Evolutionary conservation across 2,329 filamentous ascomycete species (phyloP).

Genomic region (Phialocephala sp.): DNA sequence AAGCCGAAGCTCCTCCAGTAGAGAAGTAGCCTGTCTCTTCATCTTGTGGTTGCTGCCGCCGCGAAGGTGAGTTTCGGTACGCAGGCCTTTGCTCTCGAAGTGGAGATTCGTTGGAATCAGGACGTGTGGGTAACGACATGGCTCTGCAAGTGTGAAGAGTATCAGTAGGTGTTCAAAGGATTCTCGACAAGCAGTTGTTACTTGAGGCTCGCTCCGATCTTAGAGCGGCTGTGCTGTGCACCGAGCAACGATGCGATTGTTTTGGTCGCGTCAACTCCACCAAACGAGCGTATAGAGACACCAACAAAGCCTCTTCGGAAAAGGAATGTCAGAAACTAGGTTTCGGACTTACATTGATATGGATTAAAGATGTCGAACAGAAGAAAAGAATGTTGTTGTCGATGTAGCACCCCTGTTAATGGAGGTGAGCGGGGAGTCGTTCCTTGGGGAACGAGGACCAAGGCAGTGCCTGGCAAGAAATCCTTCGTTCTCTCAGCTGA

Average conservation of each 20-base stretch:
- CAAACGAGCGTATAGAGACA: conserved; percentile 6
- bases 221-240: conserved; percentile 10
- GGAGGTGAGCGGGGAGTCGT: conserved; percentile 35
- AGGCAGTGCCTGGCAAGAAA: conserved; percentile 31
- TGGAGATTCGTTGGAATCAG: conserved; percentile 56
- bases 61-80: conserved; percentile 72
- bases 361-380: conserved; percentile 25
- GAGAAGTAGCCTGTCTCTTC: conserved; percentile 64
- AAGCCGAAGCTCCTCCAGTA: conserved; percentile 17
- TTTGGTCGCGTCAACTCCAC: conserved; percentile 14
- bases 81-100: conserved; percentile 62
- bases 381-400: conserved; percentile 34
- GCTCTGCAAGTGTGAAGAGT: conserved; percentile 29
- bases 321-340: conserved; percentile 13
- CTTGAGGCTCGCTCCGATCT: conserved; percentile 22
- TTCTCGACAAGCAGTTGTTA: conserved; percentile 21
- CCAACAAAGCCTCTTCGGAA: conserved; percentile 3
- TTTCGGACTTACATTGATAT: conserved; percentile 37
- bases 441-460: conserved; percentile 41
- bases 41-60: conserved; percentile 70
- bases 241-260: conserved; percentile 11
- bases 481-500: conserved; percentile 23
- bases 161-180: conserved; percentile 27
- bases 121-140: conserved; percentile 64
- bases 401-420: conserved; percentile 35